phyloP scores from a whole-genome alignment of 2,329 filamentous ascomycete genomes.

The Talaromyces sp. region DNA sequence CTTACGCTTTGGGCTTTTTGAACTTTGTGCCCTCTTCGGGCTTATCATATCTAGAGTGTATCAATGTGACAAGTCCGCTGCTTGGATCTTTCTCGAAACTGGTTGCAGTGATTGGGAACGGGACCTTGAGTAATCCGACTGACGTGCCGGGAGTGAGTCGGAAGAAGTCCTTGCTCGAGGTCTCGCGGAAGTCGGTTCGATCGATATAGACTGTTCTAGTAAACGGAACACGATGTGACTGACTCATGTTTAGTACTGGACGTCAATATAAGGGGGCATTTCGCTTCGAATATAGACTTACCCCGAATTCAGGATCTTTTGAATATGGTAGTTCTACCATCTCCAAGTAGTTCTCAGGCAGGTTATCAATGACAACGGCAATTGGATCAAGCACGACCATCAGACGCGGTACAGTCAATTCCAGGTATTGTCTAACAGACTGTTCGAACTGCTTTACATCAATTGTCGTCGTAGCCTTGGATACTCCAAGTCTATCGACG shows the following conservation, averaged over 20 bases:
- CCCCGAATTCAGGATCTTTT: constrained; percentile 59
- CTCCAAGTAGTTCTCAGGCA: constrained; percentile 61
- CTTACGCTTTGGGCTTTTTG: constrained; percentile 64
- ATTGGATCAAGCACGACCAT: constrained; percentile 87
- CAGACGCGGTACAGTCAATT: constrained; percentile 78
- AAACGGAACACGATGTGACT: constrained; percentile 55
- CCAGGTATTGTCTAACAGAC: constrained; percentile 77
- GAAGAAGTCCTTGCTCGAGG: constrained; percentile 69
- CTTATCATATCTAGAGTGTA: constrained; percentile 64
- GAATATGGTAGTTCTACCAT: constrained; percentile 69
- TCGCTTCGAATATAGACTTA: constrained; percentile 16
- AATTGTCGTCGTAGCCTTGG: constrained; percentile 73
- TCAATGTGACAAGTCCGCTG: constrained; percentile 60
- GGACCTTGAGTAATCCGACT: constrained; percentile 67
- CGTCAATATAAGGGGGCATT: not conserved
- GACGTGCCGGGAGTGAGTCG: constrained; percentile 69
- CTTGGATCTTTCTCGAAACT: constrained; percentile 62
- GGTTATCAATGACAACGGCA: constrained; percentile 73
- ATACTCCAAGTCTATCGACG: constrained; percentile 85
- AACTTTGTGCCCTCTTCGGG: constrained; percentile 58
- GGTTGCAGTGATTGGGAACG: constrained; percentile 63
- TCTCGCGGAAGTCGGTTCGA: constrained; percentile 68
- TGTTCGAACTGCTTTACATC: constrained; percentile 80
- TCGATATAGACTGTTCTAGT: constrained; percentile 83
- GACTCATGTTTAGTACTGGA: not conserved